These are phyloP conservation scores for Penicillium bovifimosum DNA, from an alignment of 495 filamentous ascomycete genomes.

Conservation along the genomic window DNA sequence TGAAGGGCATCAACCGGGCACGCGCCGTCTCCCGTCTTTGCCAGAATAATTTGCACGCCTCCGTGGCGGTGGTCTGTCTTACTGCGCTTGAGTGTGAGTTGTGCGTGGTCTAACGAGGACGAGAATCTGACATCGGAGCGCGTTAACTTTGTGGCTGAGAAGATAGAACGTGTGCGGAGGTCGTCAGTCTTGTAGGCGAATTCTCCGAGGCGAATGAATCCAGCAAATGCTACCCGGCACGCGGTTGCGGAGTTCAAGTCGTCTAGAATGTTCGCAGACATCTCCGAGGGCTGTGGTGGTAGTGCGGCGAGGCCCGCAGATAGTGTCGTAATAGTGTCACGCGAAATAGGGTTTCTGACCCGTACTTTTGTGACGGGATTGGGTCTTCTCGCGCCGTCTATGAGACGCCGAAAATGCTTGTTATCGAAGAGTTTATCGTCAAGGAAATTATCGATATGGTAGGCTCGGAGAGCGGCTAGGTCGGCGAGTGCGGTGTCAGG, in stretches of 20 bases:
- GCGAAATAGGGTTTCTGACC: slow-evolving; percentile 7
- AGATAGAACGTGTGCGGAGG: not conserved
- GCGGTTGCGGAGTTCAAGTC: slow-evolving; percentile 5
- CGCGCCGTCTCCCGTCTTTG: slow-evolving; percentile 1
- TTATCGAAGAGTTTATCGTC: not conserved
- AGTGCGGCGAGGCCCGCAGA: not conserved
- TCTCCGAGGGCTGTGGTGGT: not conserved
- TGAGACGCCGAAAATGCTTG: not conserved
- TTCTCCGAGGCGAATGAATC: slow-evolving; percentile 2
- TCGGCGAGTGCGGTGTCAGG: too few relatives aligned
- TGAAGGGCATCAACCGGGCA: slow-evolving; percentile 5
- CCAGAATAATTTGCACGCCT: slow-evolving; percentile 7
- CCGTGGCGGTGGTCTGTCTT: slow-evolving; percentile 8
- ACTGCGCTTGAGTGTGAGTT: slow-evolving; percentile 9
- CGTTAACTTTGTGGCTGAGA: not conserved
- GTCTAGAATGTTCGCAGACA: slow-evolving; percentile 6
- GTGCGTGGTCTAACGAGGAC: slow-evolving; percentile 3
- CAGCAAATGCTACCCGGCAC: slow-evolving; percentile 3
- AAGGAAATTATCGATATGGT: not conserved
- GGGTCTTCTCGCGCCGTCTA: not conserved
- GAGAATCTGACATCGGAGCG: slow-evolving; percentile 7
- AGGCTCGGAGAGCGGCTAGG: not conserved
- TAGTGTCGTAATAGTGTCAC: slow-evolving; percentile 6
- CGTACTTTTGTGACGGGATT: slow-evolving; percentile 1
- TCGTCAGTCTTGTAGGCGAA: slow-evolving; percentile 6